Base-by-base conservation (phyloP, 768 basidiomycete species). In the Lactarius tabidus region DNA sequence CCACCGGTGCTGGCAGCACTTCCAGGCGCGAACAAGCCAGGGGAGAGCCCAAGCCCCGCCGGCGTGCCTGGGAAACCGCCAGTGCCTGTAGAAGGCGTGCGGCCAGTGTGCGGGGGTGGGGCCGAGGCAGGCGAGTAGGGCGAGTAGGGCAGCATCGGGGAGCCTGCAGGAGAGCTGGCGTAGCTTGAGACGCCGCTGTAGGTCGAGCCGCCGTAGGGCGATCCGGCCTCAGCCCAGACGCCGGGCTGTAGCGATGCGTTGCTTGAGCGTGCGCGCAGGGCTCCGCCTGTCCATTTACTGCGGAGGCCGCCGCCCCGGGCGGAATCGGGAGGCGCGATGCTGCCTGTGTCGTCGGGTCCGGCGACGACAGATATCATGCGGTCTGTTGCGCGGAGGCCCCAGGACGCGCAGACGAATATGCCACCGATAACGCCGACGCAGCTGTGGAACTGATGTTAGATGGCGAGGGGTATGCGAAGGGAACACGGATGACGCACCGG, bases 381-480 rank as follows among this genome's bases (percentile, higher is more conserved):
- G 26, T 60, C 54, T 6, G 67, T 61, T 29, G 67, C 61, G 20
- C 69, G 69, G 29, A 70, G 55, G 91, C 57, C 88, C 86, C 75
- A 88, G 83, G 77, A 68, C 10, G 69, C 69, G 41, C 91, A 93
- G 9, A 91, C 90, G 74, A 94, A 93, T 51, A 94, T 84, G 4
- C 93, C 93, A 15, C 96, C 96, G 33, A 99, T 81, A 56, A 98
- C 96, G n/a, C 96, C 96, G 8, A 91, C 88, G 69, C 85, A 87
- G 57, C 89, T 84, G 60, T 15, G 59, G 20, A 6, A 17, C 3
- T 38, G 23, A 48, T 3, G 1, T 29, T 28, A 58, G 59, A 53
- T 9, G 29, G 59, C 20, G 10, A 56, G 38, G 3, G 56, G 54
- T n/a, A 4, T 10, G 14, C 26, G 54, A 38, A 29, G 6, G 41